These are phyloP conservation scores for Metarhizium robertsii DNA, from an alignment of 2,329 filamentous ascomycete genomes.

Conservation along the genomic window DNA sequence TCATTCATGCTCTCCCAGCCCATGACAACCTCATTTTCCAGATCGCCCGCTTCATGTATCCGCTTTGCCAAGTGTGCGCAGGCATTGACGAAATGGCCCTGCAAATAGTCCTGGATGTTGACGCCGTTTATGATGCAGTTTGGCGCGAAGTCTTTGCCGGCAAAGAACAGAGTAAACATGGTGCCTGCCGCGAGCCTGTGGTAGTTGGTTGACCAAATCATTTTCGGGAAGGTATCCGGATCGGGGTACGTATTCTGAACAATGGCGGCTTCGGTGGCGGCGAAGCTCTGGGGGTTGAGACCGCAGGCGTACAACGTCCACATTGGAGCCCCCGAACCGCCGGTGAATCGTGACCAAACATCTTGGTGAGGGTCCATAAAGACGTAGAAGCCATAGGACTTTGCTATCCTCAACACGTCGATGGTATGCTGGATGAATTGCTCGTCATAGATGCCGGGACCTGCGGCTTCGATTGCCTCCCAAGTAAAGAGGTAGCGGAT, in stretches of 20 bases:
- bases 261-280: slow-evolving; percentile 78
- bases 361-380: slow-evolving; percentile 99
- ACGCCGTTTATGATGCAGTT: slow-evolving; percentile 90
- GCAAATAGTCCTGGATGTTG: slow-evolving; percentile 94
- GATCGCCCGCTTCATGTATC: slow-evolving; percentile 81
- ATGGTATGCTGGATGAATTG: slow-evolving; percentile 90
- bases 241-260: slow-evolving; percentile 92
- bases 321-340: slow-evolving; percentile 90
- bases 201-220: slow-evolving; percentile 99
- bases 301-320: slow-evolving; percentile 97
- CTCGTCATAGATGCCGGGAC: slow-evolving; percentile 88
- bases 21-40: slow-evolving; percentile 79
- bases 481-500: slow-evolving; percentile 97
- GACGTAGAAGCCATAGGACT: slow-evolving; percentile 85
- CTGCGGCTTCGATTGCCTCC: slow-evolving; percentile 94
- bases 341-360: slow-evolving; percentile 92
- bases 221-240: slow-evolving; percentile 83
- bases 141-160: slow-evolving; percentile 81
- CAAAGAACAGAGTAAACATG: slow-evolving; percentile 93
- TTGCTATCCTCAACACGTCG: slow-evolving; percentile 70
- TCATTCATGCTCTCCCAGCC: slow-evolving; percentile 98
- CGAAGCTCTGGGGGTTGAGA: slow-evolving; percentile 77
- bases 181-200: slow-evolving; percentile 76
- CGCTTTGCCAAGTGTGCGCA: slow-evolving; percentile 71
- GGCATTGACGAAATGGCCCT: slow-evolving; percentile 74